phyloP scores from a whole-genome alignment of 345 rosid species.

The Cardamine resedifolia region DNA sequence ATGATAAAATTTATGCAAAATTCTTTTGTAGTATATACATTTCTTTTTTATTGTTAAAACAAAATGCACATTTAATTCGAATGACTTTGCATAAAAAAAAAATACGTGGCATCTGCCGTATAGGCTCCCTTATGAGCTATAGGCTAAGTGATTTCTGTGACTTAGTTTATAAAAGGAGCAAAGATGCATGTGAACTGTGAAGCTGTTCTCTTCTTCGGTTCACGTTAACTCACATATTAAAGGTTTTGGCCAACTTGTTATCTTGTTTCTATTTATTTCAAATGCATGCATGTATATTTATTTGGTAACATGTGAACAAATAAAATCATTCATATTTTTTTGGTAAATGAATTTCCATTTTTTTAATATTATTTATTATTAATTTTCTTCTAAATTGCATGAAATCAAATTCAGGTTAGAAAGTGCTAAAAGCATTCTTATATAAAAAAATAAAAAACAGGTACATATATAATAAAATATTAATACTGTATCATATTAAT shows the following conservation, averaged over 20 bases:
- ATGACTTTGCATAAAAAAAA: conserved; percentile 10
- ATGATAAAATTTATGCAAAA: background rate
- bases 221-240: conserved; percentile 31
- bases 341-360: background rate
- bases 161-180: conserved; percentile 22
- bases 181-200: conserved; percentile 29
- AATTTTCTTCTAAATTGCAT: background rate
- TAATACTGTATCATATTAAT: background rate
- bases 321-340: background rate
- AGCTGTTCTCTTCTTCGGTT: conserved; percentile 26
- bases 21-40: background rate
- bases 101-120: conserved; percentile 21
- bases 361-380: background rate
- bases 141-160: conserved; percentile 28
- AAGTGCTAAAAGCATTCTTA: background rate
- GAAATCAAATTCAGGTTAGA: background rate
- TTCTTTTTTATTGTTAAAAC: background rate
- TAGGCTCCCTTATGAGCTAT: background rate
- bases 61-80: conserved; percentile 4
- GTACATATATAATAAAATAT: background rate
- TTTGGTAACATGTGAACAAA: conserved; percentile 33
- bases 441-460: no score
- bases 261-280: conserved; percentile 20
- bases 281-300: conserved; percentile 30
- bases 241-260: conserved; percentile 29